Base-by-base conservation (phyloP, 805 yeast genomes). In the Kuraishia hungarica region DNA sequence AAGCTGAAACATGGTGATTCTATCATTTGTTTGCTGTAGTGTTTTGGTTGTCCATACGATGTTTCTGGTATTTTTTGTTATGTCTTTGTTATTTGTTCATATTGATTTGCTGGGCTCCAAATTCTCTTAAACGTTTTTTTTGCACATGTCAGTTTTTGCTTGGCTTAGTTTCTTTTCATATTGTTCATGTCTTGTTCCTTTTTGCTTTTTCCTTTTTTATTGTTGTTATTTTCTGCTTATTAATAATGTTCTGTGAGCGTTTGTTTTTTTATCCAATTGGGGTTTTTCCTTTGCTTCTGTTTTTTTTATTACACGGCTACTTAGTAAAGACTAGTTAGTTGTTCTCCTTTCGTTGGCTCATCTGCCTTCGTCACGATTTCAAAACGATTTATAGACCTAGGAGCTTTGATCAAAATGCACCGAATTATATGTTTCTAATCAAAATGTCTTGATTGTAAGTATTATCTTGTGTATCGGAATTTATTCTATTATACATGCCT, bases 211-310 rank as follows among this genome's bases (percentile, higher is more conserved):
- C n/a, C n/a, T 7, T 8, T 35, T 35, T 3, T 15, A 17, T 35
- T 35, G 5, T 35, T 35, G 43, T 35, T 15, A 35, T 35, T 17
- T 35, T 3, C 43, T 6, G 43, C 43, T 53, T 51, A 21, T 46
- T 47, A 17, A 39, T 47, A 20, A 43, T 24, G 13, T 20, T 49
- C 46, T 7, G 24, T 19, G n/a, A 19, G 29, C 49, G 26, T 46
- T 17, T n/a, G n/a, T n/a, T 22, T 48, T 26, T 22, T 48, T 17
- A 35, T 35, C 43, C 43, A 7, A 35, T 13, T 35, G 43, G 43
- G 43, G n/a, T 35, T 53, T 26, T 49, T 43, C 46, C 49, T 29
- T 24, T 50, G 23, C n/a, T 35, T n/a, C n/a, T n/a, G n/a, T n/a
- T 35, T 35, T 35, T 35, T 35, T 13, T 15, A 35, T 15, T 13